Evolutionary conservation across 768 basidiomycete species (phyloP).

Genomic region (Pleurotus cornucopiae): DNA sequence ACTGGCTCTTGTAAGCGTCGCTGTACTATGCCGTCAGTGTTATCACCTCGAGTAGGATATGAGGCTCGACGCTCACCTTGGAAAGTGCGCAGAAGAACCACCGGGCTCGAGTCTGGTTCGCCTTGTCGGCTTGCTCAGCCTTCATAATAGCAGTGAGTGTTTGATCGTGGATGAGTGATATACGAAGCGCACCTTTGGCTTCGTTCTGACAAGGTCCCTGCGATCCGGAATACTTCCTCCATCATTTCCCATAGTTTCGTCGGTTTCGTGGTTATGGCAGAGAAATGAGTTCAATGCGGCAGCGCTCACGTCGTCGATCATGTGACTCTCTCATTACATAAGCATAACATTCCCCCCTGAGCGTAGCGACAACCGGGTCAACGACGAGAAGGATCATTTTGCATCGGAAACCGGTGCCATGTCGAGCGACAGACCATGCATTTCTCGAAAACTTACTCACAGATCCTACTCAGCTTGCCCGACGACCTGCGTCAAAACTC

Average conservation of each 20-base stretch:
- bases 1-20: slow-evolving; percentile 83
- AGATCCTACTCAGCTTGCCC: slow-evolving; percentile 63
- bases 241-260: slow-evolving; percentile 71
- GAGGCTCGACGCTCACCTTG: slow-evolving; percentile 52
- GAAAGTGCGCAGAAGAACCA: slow-evolving; percentile 96
- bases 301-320: too few species aligned
- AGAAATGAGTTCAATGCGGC: background rate
- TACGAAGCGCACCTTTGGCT: slow-evolving; percentile 52
- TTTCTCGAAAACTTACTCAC: slow-evolving; percentile 66
- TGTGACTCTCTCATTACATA: too few species aligned
- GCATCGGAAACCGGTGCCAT: too few species aligned
- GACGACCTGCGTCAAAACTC: slow-evolving; percentile 73
- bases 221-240: slow-evolving; percentile 87
- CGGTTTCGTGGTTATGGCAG: background rate
- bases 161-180: background rate
- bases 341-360: too few species aligned
- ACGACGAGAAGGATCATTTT: too few species aligned
- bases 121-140: slow-evolving; percentile 87
- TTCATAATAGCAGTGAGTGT: slow-evolving; percentile 17
- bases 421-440: slow-evolving; percentile 43
- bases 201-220: slow-evolving; percentile 70
- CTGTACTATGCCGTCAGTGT: slow-evolving; percentile 30
- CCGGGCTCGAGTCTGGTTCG: slow-evolving; percentile 79
- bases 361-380: too few species aligned
- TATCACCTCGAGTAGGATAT: background rate